Base-by-base conservation (phyloP, 768 basidiomycete species). In the Mycena latifolia region DNA sequence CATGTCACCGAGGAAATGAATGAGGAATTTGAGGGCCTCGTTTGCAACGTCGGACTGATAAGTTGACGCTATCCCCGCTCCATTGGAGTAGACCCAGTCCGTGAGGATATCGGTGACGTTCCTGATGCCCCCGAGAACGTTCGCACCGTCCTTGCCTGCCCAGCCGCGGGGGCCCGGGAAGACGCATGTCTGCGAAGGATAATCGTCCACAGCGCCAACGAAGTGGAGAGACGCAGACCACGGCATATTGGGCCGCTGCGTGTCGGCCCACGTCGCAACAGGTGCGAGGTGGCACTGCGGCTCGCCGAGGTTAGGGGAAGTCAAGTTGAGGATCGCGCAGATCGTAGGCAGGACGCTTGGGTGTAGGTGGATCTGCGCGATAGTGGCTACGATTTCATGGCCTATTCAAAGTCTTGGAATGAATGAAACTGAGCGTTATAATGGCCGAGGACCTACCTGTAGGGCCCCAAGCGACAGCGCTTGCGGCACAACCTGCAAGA, bases 1-100 rank as follows among this genome's bases (percentile, higher is more conserved):
- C 85, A 97, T 83, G 76, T 98, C 97, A 0, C 96, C 96, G 9
- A 98, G 56, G 71, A 95, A 98, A 77, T 99, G 97, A 27, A 96
- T 86, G 35, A 99, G 81, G 81, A 98, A 99, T 77, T 93, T 92
- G 71, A 98, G 82, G 3, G 96, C 93, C 70, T 95, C 92, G 72
- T 91, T 88, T 1, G 89, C 89, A 11, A 74, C 77, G 3, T 64
- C 76, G 20, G 79, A 76, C 2, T 73, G 74, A 10, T 63, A 43
- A 12, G 46, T 69, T 20, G 56, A 56, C 66, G 8, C 66, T 56
- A 48, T 72, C 76, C 53, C 76, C 67, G 69, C 73, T 73, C 28
- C 43, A 4, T 24, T 27, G n/a, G 15, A 46, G 47, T 50, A 50
- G 28, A 54, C 45, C 33, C 20, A 20, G 15, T 85, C 82, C 47